Percentiles rank a stretch among this genome's conserved stretches.
Conservation (phyloP, 108 stramenopile species). For the Aureococcus anophagefferens region DNA sequence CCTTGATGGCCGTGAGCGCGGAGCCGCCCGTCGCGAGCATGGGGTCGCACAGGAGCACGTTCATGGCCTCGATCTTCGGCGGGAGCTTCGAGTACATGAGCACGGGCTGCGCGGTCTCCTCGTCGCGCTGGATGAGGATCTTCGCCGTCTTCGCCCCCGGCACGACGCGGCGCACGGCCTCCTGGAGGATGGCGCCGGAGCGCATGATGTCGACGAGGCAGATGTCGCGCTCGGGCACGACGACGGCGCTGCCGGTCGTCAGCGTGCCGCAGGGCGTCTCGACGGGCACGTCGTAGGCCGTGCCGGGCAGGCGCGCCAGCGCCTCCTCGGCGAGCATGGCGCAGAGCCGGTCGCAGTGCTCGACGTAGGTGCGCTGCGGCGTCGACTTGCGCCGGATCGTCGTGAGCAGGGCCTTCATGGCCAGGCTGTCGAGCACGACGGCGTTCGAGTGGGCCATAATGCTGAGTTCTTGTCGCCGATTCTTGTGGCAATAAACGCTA, state of each 20-base stretch:
- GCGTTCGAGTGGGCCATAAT: too few species aligned
- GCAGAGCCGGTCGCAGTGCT: slow-evolving; percentile 1
- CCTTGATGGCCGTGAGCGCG: slow-evolving; percentile 65
- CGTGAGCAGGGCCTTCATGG: too few species aligned
- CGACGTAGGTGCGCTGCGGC: background rate
- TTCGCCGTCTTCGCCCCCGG: slow-evolving; percentile 75
- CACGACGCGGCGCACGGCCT: slow-evolving; percentile 63
- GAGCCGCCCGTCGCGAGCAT: slow-evolving; percentile 98
- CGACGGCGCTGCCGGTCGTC: slow-evolving; percentile 40
- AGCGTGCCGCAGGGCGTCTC: slow-evolving; percentile 63
- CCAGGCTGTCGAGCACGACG: too few species aligned
- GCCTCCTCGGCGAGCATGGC: slow-evolving; percentile 74
- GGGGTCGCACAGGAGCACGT: slow-evolving; percentile 85
- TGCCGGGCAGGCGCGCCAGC: slow-evolving; percentile 52
- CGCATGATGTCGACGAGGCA: slow-evolving; percentile 83
- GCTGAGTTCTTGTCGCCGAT: too few species aligned
- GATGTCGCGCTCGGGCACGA: slow-evolving; percentile 8
- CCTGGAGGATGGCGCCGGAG: slow-evolving; percentile 78
- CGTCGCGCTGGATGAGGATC: slow-evolving; percentile 93
- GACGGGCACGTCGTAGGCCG: slow-evolving; percentile 26
- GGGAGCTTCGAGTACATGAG: slow-evolving; percentile 89
- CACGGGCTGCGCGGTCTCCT: slow-evolving; percentile 58
- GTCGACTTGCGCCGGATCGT: too few species aligned
- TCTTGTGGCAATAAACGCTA: too few species aligned
- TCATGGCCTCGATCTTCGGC: slow-evolving; percentile 49